Conservation (phyloP, 2,329 filamentous ascomycete species). For the Diaporthe velutina region DNA sequence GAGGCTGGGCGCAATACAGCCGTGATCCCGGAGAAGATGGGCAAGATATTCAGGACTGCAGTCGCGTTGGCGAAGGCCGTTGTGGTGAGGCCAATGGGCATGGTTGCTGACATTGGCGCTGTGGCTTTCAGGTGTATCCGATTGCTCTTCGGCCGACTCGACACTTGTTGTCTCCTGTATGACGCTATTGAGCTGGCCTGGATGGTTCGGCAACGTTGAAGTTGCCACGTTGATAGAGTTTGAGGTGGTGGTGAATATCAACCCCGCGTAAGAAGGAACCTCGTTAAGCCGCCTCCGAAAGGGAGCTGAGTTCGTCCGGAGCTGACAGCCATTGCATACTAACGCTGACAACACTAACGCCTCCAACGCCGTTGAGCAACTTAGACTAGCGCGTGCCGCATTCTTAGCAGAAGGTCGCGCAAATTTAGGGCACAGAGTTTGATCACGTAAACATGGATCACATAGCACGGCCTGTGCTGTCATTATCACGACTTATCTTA, state of each 20-base stretch:
- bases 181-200: not conserved
- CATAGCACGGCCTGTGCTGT: too few relatives aligned
- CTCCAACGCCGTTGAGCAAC: too few relatives aligned
- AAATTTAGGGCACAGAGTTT: too few relatives aligned
- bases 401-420: too few relatives aligned
- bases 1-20: not conserved
- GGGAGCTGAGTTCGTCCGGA: not conserved
- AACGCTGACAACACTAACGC: not conserved
- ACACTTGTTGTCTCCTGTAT: rapidly evolving
- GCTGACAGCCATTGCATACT: not conserved
- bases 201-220: not conserved
- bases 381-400: not conserved
- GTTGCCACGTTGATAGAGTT: not conserved
- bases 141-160: not conserved
- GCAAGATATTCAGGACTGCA: constrained; percentile 1
- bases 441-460: too few relatives aligned
- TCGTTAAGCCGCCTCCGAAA: not conserved
- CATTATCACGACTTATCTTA: too few relatives aligned
- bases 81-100: constrained; percentile 3
- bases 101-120: not conserved
- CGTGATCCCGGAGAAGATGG: not conserved
- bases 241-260: not conserved
- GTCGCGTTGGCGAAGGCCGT: constrained; percentile 12
- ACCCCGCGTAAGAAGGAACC: constrained; percentile 1
- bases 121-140: rapidly evolving